Base-by-base conservation (phyloP, 805 yeast species). In the Ogataea allantospora region DNA sequence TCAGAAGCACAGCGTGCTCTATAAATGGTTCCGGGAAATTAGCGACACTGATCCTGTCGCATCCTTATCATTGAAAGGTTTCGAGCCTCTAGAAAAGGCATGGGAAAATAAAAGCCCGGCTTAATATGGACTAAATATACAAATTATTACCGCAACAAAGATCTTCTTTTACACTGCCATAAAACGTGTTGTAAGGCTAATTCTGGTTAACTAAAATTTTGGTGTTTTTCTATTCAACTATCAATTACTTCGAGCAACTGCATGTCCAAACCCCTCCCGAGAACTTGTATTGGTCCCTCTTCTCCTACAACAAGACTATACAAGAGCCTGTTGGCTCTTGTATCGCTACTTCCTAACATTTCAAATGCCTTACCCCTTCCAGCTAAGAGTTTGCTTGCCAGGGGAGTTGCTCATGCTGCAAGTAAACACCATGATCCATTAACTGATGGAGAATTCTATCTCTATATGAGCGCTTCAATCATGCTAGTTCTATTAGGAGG, bases 401-500 rank as follows among this genome's bases (percentile, higher is more conserved):
- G 44, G 25, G 41, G 43, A 7, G 13, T 37, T 7, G n/a, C 42
- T n/a, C 38, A 37, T 28, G 14, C 38, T 2, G 19, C 49, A 6
- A 19, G 26, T 6, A 30, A 35, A 14, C 38, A 38, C n/a, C 41
- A 43, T 12, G 50, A 35, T 10, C 54, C 62, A 1, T 46, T 57
- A 13, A 48, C 60, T 1, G 55, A 53, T 6, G 50, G 54, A 11
- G 55, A 73, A 46, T 72, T 71, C 46, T 73, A 70, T 53, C 47
- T 70, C 23, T 75, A 77, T 50, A 57, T 77, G 50, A 35, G 66
- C 33, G 66, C 81, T 10, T 81, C 93, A 1, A 70, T 73, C 6
- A 47, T 67, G 15, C 67, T 86, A 16, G 95, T 86, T 1, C 53
- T 87, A 23, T 67, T 83, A 4, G 95, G 95, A 42, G 95, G 95